Percentiles rank a stretch among this genome's conserved stretches.
These are phyloP conservation scores for Tuber umbilicatum DNA, from an alignment of 495 filamentous ascomycete genomes.

Conservation along the genomic window DNA sequence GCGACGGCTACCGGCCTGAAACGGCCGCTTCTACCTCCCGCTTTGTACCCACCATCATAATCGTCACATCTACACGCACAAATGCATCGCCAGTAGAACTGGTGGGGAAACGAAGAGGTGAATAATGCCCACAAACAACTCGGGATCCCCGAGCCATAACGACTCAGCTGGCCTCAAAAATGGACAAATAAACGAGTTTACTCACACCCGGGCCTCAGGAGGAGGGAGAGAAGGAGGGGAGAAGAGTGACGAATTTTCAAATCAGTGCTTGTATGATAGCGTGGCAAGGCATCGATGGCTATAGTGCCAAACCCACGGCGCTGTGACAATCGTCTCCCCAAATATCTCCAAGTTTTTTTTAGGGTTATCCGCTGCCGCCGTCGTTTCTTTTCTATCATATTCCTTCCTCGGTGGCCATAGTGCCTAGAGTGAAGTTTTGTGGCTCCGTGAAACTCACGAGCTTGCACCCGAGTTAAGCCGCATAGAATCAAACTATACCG, in stretches of 20 bases:
- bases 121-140: too few relatives aligned
- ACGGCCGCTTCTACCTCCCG: neutral
- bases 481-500: neutral
- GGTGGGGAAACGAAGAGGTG: neutral
- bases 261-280: neutral
- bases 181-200: neutral
- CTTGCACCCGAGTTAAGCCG: neutral
- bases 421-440: neutral
- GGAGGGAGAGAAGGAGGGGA: neutral
- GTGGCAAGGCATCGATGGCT: neutral
- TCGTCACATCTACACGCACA: neutral
- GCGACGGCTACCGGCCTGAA: neutral
- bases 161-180: neutral
- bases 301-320: neutral
- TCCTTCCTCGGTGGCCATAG: neutral
- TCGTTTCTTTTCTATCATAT: neutral
- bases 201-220: neutral
- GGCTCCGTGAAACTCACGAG: neutral
- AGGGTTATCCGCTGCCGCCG: neutral
- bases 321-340: neutral
- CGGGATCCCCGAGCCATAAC: neutral
- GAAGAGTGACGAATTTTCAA: neutral
- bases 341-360: neutral
- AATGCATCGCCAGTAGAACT: neutral
- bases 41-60: neutral